Base-by-base conservation (phyloP, 2,329 filamentous ascomycete species). In the Ambrosiella xylebori region DNA sequence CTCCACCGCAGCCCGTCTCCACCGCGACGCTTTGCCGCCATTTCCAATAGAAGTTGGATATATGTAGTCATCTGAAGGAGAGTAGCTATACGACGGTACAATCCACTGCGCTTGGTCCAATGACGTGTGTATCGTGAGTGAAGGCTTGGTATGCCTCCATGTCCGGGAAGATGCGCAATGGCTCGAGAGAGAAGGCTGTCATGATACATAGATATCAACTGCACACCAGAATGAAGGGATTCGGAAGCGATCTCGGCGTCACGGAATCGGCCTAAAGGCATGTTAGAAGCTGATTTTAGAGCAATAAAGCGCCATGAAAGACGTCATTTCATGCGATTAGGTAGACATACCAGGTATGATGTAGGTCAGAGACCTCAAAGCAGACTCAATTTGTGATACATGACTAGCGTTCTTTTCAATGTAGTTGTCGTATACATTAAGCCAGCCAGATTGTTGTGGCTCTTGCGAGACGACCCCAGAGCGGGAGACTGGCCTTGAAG, bases 191-290 rank as follows among this genome's bases (percentile, higher is more conserved):
- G 84, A 50, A 97, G 79, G 57, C 82, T 82, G 70, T 96, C 91
- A 76, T 97, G 91, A 70, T 96, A 96, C 58, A 96, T 76, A 1
- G 89, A 90, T 58, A 97, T 81, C 13, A 97, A 78, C 68, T 95
- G 89, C 35, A 96, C 86, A 62, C 84, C 82, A 12, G 88, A 93
- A 69, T 95, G 88, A 54, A 95, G 77, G 51, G 86, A 91, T 71
- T 98, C 93, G 56, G 91, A 95, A 54, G 91, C 88, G 64, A 97
- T 85, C 69, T 97, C 93, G 62, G 91, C 90, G 71, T 97, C 91
- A 65, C 87, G 82, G 66, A 91, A 91, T 57, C 87, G 86, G 59
- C 87, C 83, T 85, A 61, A n/a, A 35, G 4, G 27, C 9, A 11
- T 3, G 11, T 6, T 15, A 56, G 51, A 17, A 27, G 27, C 27